phyloP scores from a whole-genome alignment of 495 filamentous ascomycete species.

The Chaetomium tenue region DNA sequence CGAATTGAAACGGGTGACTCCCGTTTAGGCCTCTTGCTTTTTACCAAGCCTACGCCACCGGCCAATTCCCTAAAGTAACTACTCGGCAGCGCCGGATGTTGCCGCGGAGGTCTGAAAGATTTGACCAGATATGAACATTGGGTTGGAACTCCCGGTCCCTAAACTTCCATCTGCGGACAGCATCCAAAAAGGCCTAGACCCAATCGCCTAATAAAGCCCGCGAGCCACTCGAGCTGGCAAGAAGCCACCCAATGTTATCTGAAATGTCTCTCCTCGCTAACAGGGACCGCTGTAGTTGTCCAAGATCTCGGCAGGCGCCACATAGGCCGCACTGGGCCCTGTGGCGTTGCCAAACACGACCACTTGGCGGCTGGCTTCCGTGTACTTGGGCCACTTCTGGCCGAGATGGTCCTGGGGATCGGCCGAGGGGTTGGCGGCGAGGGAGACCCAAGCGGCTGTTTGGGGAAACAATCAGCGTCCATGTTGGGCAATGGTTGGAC shows the following conservation, averaged over 20 bases:
- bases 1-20: no score
- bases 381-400: slow-evolving; percentile 18
- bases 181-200: no score
- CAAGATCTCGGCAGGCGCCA: background rate
- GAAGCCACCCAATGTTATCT: background rate
- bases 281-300: slow-evolving; percentile 1
- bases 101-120: no score
- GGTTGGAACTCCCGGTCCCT: no score
- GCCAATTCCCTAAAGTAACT: no score
- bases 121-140: no score
- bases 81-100: no score
- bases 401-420: slow-evolving; percentile 7
- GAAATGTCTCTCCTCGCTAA: background rate
- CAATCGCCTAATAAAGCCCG: no score
- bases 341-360: slow-evolving; percentile 9
- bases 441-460: slow-evolving; percentile 30
- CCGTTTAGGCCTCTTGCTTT: no score
- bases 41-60: no score
- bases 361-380: background rate
- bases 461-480: background rate
- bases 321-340: slow-evolving; percentile 3
- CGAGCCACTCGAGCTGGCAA: no score
- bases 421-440: slow-evolving; percentile 15
- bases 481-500: background rate
- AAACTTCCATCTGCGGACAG: no score